A percentile compares a stretch with the other conserved stretches of the same genome.
Conservation (phyloP, 73 alveolate genomes). For the Halteria grandinella region DNA sequence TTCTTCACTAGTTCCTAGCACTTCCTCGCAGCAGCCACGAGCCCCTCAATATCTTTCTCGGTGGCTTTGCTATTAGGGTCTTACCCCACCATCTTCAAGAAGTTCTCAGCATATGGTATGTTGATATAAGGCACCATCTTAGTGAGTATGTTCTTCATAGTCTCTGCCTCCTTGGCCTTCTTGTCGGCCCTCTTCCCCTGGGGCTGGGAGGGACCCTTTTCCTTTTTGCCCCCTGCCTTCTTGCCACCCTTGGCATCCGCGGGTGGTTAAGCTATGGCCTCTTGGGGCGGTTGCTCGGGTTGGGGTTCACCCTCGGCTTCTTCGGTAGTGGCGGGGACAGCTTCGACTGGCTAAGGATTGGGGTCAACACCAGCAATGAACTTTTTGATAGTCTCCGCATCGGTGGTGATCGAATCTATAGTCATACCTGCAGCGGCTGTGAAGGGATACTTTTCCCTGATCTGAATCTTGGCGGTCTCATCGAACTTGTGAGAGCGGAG, state of each 20-base stretch:
- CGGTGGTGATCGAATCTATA: conserved; percentile 64
- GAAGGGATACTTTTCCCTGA: conserved; percentile 87
- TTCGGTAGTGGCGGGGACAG: neutral
- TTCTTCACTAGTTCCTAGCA: conserved; percentile 63
- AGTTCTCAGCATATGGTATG: conserved; percentile 75
- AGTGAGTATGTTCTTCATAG: conserved; percentile 66
- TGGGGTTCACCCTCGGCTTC: neutral
- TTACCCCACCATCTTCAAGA: conserved; percentile 60
- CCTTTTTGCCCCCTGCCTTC: conserved; percentile 39
- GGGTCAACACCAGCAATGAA: conserved; percentile 13
- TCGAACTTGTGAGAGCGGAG: conserved; percentile 82
- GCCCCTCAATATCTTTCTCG: conserved; percentile 50
- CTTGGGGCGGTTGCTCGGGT: conserved; percentile 16
- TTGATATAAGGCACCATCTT: conserved; percentile 84
- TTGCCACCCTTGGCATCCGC: conserved; percentile 36
- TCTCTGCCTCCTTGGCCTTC: conserved; percentile 37
- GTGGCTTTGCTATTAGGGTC: conserved; percentile 67
- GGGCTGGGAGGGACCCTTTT: neutral
- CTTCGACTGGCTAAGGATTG: neutral
- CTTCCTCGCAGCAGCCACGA: conserved; percentile 66
- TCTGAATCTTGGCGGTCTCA: conserved; percentile 77
- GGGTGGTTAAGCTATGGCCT: neutral
- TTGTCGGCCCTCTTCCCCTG: conserved; percentile 37
- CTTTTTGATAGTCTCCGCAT: conserved; percentile 58
- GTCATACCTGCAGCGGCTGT: conserved; percentile 78